Percentiles rank a stretch among this genome's conserved stretches.
Conservation (phyloP, 352 stramenopile genomes). For the Hyaloperonospora arabidopsidis region DNA sequence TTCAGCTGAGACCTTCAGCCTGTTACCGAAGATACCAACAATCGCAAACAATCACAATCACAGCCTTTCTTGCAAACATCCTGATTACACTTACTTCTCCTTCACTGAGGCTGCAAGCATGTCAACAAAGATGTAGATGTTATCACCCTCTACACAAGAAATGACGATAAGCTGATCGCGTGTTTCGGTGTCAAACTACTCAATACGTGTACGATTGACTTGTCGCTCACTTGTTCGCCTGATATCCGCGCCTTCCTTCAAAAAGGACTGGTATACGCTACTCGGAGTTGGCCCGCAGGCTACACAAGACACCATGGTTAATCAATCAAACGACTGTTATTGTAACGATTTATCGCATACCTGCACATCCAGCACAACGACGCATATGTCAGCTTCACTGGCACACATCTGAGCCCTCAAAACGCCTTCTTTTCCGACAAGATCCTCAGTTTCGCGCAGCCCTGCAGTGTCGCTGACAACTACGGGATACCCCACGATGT, state of each 20-base stretch:
- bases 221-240: constrained; percentile 36
- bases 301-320: constrained; percentile 17
- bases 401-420: constrained; percentile 61
- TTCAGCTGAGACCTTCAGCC: constrained; percentile 36
- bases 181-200: constrained; percentile 18
- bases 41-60: background rate
- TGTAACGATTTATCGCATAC: constrained; percentile 12
- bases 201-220: constrained; percentile 12
- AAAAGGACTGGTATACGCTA: constrained; percentile 44
- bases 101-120: constrained; percentile 47
- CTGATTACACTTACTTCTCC: constrained; percentile 33
- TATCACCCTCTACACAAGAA: constrained; percentile 48
- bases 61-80: background rate
- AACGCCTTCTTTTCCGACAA: constrained; percentile 72
- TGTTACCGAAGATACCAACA: constrained; percentile 7
- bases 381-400: constrained; percentile 59
- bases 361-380: constrained; percentile 80
- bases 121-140: constrained; percentile 60
- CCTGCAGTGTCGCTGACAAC: constrained; percentile 94
- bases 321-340: background rate
- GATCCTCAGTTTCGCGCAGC: constrained; percentile 79
- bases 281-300: constrained; percentile 31
- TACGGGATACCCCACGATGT: constrained; percentile 92
- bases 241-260: constrained; percentile 39
- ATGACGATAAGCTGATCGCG: constrained; percentile 40